phyloP scores from a whole-genome alignment of 129 eudicot genomes.

The Kitagawia praeruptora region DNA sequence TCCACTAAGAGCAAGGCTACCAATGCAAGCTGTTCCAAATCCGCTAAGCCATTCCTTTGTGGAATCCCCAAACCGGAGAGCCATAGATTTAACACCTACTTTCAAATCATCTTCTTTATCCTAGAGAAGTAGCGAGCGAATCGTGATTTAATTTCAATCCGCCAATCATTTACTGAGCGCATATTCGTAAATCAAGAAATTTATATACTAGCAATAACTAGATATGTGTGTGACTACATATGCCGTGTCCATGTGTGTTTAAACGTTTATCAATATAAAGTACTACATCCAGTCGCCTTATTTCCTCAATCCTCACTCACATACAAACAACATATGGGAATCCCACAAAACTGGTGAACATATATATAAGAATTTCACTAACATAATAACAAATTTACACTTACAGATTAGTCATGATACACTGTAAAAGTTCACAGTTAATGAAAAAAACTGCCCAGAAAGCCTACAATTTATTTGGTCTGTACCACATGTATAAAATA shows the following conservation, averaged over 20 bases:
- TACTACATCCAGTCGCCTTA: not conserved
- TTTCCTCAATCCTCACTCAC: not conserved
- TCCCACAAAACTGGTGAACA: not conserved
- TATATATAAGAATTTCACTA: not conserved
- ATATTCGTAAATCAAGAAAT: not conserved
- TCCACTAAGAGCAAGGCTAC: conserved; percentile 71
- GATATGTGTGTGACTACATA: not conserved
- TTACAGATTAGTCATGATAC: not conserved
- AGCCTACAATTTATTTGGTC: not conserved
- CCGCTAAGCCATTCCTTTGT: conserved; percentile 67
- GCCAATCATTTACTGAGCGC: not conserved
- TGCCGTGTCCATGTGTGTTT: not conserved
- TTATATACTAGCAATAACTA: not conserved
- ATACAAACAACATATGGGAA: not conserved
- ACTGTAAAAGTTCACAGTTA: not conserved
- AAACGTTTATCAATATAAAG: not conserved
- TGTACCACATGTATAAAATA: not conserved
- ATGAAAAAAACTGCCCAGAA: not conserved
- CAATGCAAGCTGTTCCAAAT: conserved; percentile 63
- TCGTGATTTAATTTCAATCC: not conserved
- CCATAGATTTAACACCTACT: conserved; percentile 92
- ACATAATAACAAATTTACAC: not conserved
- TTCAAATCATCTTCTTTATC: conserved; percentile 73
- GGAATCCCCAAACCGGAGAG: conserved; percentile 75
- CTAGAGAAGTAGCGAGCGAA: conserved; percentile 28